phyloP scores from a whole-genome alignment of 2,329 filamentous ascomycete genomes.

The Aspergillus puulaauensis region DNA sequence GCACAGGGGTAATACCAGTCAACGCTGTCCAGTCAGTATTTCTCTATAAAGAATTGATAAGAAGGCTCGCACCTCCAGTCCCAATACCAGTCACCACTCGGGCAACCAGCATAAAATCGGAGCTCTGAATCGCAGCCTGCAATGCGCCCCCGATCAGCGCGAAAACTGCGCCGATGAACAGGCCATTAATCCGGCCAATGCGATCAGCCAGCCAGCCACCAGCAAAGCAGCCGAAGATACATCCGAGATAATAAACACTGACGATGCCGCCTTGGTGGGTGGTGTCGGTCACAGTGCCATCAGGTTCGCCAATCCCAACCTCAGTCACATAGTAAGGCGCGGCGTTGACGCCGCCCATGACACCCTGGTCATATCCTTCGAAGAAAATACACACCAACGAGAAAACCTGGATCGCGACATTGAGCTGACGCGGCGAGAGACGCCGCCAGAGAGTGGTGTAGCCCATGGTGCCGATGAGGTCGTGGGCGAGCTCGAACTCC shows the following conservation, averaged over 20 bases:
- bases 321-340: slow-evolving; percentile 36
- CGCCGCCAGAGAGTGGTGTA: slow-evolving; percentile 45
- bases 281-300: slow-evolving; percentile 49
- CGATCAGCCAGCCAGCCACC: slow-evolving; percentile 54
- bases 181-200: slow-evolving; percentile 54
- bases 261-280: slow-evolving; percentile 54
- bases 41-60: neutral
- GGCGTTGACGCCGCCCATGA: slow-evolving; percentile 53
- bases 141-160: slow-evolving; percentile 52
- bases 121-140: slow-evolving; percentile 46
- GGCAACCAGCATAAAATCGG: slow-evolving; percentile 51
- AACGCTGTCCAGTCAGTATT: slow-evolving; percentile 27
- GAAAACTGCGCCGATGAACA: slow-evolving; percentile 50
- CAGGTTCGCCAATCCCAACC: slow-evolving; percentile 47
- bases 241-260: slow-evolving; percentile 55
- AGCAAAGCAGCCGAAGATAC: slow-evolving; percentile 51
- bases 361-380: slow-evolving; percentile 55
- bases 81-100: slow-evolving; percentile 54
- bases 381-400: slow-evolving; percentile 38
- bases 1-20: slow-evolving; percentile 51
- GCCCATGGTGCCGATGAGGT: slow-evolving; percentile 14
- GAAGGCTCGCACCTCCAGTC: slow-evolving; percentile 41
- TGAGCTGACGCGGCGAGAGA: slow-evolving; percentile 44
- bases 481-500: neutral
- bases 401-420: slow-evolving; percentile 36